These are phyloP conservation scores for Talaromyces sp. DNA, from an alignment of 2,329 filamentous ascomycete genomes.

Conservation along the genomic window DNA sequence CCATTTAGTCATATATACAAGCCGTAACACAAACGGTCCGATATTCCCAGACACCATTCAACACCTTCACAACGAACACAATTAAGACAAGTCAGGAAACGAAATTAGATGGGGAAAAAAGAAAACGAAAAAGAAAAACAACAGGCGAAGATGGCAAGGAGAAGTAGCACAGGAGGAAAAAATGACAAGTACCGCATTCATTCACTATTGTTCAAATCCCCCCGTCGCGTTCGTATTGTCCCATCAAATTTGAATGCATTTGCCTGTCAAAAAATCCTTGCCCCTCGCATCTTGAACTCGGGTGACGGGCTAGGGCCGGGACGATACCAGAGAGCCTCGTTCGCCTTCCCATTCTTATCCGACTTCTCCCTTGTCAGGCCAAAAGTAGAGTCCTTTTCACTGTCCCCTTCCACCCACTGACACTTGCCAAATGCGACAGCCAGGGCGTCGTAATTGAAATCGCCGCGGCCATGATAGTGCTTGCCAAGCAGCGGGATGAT, in stretches of 20 bases:
- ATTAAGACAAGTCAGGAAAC: background rate
- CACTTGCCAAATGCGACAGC: background rate
- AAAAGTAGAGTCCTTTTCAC: background rate
- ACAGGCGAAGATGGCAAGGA: background rate
- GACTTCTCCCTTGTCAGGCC: background rate
- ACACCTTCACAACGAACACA: background rate
- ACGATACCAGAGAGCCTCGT: background rate
- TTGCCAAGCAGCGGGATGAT: slow-evolving; percentile 2
- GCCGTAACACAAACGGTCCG: background rate
- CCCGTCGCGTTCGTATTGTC: background rate
- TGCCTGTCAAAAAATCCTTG: background rate
- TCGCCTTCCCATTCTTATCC: background rate
- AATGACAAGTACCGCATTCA: background rate
- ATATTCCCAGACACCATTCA: background rate
- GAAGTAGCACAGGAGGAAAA: background rate
- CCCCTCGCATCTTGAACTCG: background rate
- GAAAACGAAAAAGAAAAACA: background rate
- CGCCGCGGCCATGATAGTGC: background rate
- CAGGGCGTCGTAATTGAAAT: background rate
- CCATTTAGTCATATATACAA: background rate
- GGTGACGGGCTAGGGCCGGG: background rate
- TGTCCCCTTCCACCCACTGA: background rate
- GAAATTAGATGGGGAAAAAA: background rate
- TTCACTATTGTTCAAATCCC: background rate
- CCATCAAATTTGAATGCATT: background rate